Base-by-base conservation (phyloP, 257 asterid genomes). In the Eucommia ulmoides region DNA sequence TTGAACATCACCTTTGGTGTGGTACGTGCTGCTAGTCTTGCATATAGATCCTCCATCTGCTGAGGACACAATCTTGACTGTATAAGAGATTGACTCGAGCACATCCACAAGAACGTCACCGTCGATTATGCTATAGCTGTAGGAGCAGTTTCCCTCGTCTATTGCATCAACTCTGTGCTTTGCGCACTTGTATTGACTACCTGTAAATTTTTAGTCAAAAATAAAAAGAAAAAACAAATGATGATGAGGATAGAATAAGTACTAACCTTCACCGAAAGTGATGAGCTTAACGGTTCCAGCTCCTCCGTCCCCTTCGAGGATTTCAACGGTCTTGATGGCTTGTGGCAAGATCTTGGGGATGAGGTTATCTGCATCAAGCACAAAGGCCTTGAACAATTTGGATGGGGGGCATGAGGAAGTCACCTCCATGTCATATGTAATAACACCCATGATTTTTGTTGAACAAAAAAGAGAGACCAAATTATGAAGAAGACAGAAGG, bases 151-250 rank as follows among this genome's bases (percentile, higher is more conserved):
- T 44, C 53, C 62, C n/a, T 26, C 56, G 11, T 62, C 26, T 0
- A 67, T 8, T 12, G 26, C 65, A 20, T 67, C 74, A 21, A 67
- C 25, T 35, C 62, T 48, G 22, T 62, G 54, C 69, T 62, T 62
- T 52, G 53, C 20, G 1, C 48, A 20, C 46, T 62, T 56, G 10
- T 56, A n/a, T 18, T 21, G 11, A 17, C 52, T 45, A 20, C 61
- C 41, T 25, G 49, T 24, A 41, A 44, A 20, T 20, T 20, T 12
- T n/a, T n/a, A n/a, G n/a, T n/a, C n/a, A n/a, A n/a, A n/a, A n/a
- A n/a, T n/a, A n/a, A n/a, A n/a, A n/a, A n/a, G n/a, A n/a, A n/a
- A n/a, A n/a, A n/a, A n/a, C n/a, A n/a, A n/a, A n/a, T n/a, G n/a
- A n/a, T n/a, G n/a, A n/a, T n/a, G n/a, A n/a, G n/a, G n/a, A n/a